Evolutionary conservation across 495 filamentous ascomycete species (phyloP).

Genomic region (Monascus purpureus): DNA sequence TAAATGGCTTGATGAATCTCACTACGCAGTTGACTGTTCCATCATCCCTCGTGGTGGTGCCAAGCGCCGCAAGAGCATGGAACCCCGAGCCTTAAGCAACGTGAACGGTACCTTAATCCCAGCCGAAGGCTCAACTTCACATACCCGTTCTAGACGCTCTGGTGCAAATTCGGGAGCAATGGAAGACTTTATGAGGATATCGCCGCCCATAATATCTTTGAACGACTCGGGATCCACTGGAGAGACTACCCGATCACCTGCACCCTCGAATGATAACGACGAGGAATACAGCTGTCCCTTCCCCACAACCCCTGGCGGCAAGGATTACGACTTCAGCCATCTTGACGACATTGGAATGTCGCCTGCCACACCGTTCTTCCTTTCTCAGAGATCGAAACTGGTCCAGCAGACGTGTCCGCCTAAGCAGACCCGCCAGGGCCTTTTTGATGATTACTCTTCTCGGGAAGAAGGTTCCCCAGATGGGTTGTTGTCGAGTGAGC

Average conservation of each 20-base stretch:
- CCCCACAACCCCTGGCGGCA: conserved; percentile 11
- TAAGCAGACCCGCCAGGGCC: conserved; percentile 37
- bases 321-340: conserved; percentile 18
- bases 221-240: neutral
- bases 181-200: conserved; percentile 20
- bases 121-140: conserved; percentile 15
- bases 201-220: conserved; percentile 10
- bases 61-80: conserved; percentile 82
- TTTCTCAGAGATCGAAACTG: conserved; percentile 38
- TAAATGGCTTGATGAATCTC: conserved; percentile 54
- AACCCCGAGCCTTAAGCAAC: conserved; percentile 65
- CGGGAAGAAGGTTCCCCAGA: conserved; percentile 10
- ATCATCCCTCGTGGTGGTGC: conserved; percentile 61
- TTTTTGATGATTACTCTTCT: conserved; percentile 18
- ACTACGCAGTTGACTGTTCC: conserved; percentile 58
- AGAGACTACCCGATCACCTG: conserved; percentile 3
- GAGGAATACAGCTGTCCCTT: too few relatives aligned
- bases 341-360: conserved; percentile 33
- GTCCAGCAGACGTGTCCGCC: conserved; percentile 64
- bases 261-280: too few relatives aligned
- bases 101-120: conserved; percentile 47
- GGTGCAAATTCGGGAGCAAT: conserved; percentile 22
- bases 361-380: conserved; percentile 40
- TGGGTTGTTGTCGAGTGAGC: conserved; percentile 22
- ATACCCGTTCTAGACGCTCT: conserved; percentile 15